Conservation (phyloP, 2,329 filamentous ascomycete genomes). For the Fusarium brevicatenulatum region DNA sequence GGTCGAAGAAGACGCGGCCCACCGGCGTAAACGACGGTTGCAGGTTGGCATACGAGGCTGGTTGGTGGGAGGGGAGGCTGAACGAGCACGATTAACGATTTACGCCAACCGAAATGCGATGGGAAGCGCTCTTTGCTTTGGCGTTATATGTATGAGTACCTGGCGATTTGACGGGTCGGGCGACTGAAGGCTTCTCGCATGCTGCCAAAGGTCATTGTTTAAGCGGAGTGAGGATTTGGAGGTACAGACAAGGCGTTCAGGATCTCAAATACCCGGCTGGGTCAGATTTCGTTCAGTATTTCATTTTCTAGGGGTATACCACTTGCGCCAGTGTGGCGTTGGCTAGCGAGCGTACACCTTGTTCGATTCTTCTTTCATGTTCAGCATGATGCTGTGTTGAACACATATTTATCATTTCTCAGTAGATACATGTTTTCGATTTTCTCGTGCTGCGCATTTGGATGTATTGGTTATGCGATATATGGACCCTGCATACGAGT, state of each 20-base stretch:
- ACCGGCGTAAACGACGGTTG: slow-evolving; percentile 40
- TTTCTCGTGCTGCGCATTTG: neutral
- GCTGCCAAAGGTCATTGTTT: neutral
- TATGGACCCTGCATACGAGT: neutral
- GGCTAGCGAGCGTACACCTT: slow-evolving; percentile 21
- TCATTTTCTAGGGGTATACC: slow-evolving; percentile 9
- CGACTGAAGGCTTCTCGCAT: neutral
- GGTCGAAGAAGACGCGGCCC: slow-evolving; percentile 77
- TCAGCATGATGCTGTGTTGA: slow-evolving; percentile 2
- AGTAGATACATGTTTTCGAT: neutral
- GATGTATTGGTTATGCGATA: neutral
- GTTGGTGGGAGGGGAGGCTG: neutral
- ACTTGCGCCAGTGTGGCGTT: slow-evolving; percentile 27
- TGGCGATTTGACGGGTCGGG: slow-evolving; percentile 13
- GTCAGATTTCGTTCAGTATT: slow-evolving; percentile 24
- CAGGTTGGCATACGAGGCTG: neutral
- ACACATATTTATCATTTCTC: neutral
- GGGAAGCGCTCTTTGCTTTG: slow-evolving; percentile 7
- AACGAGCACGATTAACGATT: slow-evolving; percentile 13
- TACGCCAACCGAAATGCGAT: slow-evolving; percentile 11
- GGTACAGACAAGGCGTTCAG: slow-evolving; percentile 37
- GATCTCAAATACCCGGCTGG: slow-evolving; percentile 42
- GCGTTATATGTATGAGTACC: slow-evolving; percentile 33
- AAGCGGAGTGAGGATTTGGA: slow-evolving; percentile 9
- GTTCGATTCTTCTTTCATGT: slow-evolving; percentile 12